Evolutionary conservation across 441 rosid species (phyloP), one percentile per base, ranked within the genome.

Genomic region (Mallotus repandus): DNA sequence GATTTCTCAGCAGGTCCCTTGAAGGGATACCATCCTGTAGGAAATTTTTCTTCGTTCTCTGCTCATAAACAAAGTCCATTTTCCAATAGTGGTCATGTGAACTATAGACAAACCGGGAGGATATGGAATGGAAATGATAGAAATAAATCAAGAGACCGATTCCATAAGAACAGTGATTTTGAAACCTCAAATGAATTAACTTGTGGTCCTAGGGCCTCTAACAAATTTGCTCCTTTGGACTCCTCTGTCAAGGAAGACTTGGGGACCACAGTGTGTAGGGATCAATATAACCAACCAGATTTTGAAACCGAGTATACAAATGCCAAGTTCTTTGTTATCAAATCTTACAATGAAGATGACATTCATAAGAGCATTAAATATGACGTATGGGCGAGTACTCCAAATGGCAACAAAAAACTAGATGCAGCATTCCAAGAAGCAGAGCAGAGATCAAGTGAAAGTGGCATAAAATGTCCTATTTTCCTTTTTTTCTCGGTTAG

Each of bases 321-420:
- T 79, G 98, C 98, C 50, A 93, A 89, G 84, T 93, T 89, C 82
- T 95, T 84, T 80, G 84, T 95, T 35, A 93, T 95, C 73, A 95
- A 95, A 85, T 95, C 99, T 0, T 96, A 93, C 80, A 96, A 91
- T 63, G 99, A 96, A 69, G 99, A 96, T 83, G 98, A 96, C 81
- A 89, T 96, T 64, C 99, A 96, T 73, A 93, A 96, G 85, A 91
- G 98, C 78, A 84, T 96, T 52, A 96, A 96, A 72, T 96, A 96
- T 74, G 85, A 79, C 77, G 98, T 93, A 22, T 96, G 99, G 99
- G 91, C 98, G 9, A 96, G 99, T 71, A 96, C 99, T 48, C 97
- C 97, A 69, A 89, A 86, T 77, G 99, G 99, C 70, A 96, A 96
- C 85, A 91, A 87, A 82, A 96, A 96, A 80, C 95, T 96, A 65